Evolutionary conservation across 2,329 filamentous ascomycete genomes (phyloP).

Genomic region (Hypoxylon sp.): DNA sequence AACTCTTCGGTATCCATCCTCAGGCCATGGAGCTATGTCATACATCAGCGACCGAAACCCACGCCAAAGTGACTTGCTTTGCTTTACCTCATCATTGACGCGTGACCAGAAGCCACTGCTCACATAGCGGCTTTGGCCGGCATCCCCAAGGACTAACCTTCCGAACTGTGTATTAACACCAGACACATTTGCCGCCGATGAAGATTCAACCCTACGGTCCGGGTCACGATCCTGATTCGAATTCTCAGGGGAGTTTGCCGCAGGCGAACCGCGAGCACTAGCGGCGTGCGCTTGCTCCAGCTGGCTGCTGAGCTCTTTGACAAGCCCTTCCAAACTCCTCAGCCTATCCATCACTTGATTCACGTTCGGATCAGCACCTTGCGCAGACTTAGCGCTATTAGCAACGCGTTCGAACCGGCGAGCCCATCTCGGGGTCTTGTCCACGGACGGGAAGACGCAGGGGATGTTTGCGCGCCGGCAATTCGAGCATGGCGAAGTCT

Average conservation of each 20-base stretch:
- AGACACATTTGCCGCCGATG: slow-evolving; percentile 15
- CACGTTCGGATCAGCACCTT: slow-evolving; percentile 48
- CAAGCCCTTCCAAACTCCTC: slow-evolving; percentile 62
- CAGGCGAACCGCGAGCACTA: slow-evolving; percentile 47
- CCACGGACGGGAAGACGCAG: slow-evolving; percentile 63
- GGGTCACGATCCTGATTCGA: slow-evolving; percentile 44
- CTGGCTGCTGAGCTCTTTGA: slow-evolving; percentile 63
- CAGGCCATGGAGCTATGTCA: slow-evolving; percentile 58
- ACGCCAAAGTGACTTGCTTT: neutral
- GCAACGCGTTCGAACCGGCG: slow-evolving; percentile 61
- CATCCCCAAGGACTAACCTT: slow-evolving; percentile 61
- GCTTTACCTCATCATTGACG: slow-evolving; percentile 65
- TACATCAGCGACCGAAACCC: slow-evolving; percentile 39
- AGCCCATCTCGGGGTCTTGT: slow-evolving; percentile 67
- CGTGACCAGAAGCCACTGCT: slow-evolving; percentile 67
- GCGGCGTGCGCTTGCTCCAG: slow-evolving; percentile 58
- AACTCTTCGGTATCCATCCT: slow-evolving; percentile 56
- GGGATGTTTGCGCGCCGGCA: slow-evolving; percentile 65
- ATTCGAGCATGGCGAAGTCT: slow-evolving; percentile 67
- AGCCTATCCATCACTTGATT: slow-evolving; percentile 63
- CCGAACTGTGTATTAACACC: slow-evolving; percentile 59
- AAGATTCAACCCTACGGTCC: slow-evolving; percentile 18
- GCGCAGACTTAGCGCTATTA: slow-evolving; percentile 53
- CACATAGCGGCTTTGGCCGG: slow-evolving; percentile 60
- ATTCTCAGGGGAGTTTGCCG: slow-evolving; percentile 49